These are phyloP conservation scores for Bipolaris victoriae DNA, from an alignment of 2,329 filamentous ascomycete genomes.

Conservation along the genomic window DNA sequence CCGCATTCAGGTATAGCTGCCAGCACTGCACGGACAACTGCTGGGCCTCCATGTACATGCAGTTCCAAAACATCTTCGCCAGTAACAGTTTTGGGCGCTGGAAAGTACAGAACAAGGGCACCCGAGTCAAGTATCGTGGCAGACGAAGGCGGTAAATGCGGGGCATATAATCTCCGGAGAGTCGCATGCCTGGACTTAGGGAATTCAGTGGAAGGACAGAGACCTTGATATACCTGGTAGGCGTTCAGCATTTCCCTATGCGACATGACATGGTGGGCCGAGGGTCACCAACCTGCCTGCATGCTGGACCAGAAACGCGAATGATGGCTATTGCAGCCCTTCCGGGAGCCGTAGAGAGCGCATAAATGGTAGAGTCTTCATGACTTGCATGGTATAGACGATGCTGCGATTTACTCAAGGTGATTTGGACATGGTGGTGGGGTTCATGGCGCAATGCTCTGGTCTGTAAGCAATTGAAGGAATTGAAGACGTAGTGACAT, in stretches of 20 bases:
- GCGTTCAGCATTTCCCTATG: constrained; percentile 1
- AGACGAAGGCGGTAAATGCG: constrained; percentile 48
- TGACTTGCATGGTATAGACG: constrained; percentile 23
- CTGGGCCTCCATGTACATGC: constrained; percentile 90
- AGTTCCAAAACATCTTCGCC: constrained; percentile 92
- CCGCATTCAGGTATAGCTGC: constrained; percentile 70
- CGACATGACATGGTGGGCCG: background rate
- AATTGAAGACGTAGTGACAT: background rate
- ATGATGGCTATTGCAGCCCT: constrained; percentile 90
- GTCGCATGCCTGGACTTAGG: constrained; percentile 70
- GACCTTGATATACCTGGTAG: constrained; percentile 66
- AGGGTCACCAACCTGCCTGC: constrained; percentile 61
- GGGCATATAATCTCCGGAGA: constrained; percentile 75
- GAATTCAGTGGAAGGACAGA: constrained; percentile 62
- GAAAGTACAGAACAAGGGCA: constrained; percentile 83
- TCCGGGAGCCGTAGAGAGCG: constrained; percentile 84
- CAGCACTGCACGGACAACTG: constrained; percentile 86
- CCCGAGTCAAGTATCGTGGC: constrained; percentile 71
- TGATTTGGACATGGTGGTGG: constrained; percentile 10
- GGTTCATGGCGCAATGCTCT: constrained; percentile 6
- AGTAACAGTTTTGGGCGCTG: constrained; percentile 80
- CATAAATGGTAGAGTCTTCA: constrained; percentile 75
- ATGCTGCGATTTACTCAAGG: constrained; percentile 21
- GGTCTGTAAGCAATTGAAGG: background rate
- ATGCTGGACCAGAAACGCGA: constrained; percentile 81